These are phyloP conservation scores for Zygosaccharomyces gambellarensis DNA, from an alignment of 805 yeast species.

Conservation along the genomic window DNA sequence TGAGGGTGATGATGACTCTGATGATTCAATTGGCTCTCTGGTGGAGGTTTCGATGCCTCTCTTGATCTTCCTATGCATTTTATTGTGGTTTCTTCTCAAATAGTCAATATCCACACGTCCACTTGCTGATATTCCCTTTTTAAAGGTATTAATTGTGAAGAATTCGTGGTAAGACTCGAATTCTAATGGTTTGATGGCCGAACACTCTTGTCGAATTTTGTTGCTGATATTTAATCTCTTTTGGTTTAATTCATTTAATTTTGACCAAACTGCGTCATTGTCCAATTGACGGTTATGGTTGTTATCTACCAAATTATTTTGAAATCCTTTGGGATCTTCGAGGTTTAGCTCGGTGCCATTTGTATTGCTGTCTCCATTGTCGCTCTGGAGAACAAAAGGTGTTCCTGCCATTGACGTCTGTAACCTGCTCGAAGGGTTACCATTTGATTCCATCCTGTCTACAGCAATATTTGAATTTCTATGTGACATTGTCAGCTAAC, in stretches of 20 bases:
- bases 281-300: not conserved
- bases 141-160: constrained; percentile 26
- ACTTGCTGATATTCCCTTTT: constrained; percentile 33
- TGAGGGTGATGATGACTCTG: constrained; percentile 11
- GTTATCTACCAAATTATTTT: not conserved
- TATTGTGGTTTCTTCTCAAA: constrained; percentile 24
- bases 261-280: not conserved
- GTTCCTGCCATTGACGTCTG: not conserved
- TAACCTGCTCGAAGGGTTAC: not conserved
- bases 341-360: not conserved
- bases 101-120: constrained; percentile 31
- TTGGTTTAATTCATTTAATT: not conserved
- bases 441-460: not conserved
- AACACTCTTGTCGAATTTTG: constrained; percentile 14
- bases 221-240: not conserved
- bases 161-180: constrained; percentile 35
- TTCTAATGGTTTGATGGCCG: constrained; percentile 25
- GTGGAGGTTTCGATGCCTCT: constrained; percentile 6
- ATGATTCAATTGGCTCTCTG: constrained; percentile 3
- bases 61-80: constrained; percentile 26
- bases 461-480: not conserved
- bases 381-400: not conserved
- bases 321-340: not conserved
- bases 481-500: not conserved
- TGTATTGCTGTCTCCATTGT: not conserved